Evolutionary conservation across 1,284 basidiomycete species (phyloP).

Genomic region (Fistulinella cinereoalba): DNA sequence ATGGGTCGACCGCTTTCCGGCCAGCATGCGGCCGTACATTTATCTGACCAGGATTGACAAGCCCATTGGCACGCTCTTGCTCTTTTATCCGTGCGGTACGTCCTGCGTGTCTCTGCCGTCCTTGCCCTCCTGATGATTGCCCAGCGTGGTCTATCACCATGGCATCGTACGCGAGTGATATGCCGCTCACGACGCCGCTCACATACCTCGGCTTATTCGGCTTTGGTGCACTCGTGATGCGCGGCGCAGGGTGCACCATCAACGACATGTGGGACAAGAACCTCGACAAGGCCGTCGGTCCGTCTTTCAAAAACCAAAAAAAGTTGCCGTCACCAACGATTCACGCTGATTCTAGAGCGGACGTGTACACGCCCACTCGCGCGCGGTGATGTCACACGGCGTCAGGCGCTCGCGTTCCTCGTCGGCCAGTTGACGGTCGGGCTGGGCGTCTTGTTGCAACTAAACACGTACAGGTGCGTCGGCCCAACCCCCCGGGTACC

Average conservation of each 20-base stretch:
- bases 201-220: conserved; percentile 85
- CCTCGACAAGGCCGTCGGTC: conserved; percentile 90
- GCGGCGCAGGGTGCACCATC: conserved; percentile 97
- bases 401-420: conserved; percentile 82
- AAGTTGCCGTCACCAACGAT: too few species aligned
- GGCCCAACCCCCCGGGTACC: background rate
- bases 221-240: conserved; percentile 91
- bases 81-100: conserved; percentile 92
- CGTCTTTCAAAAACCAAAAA: background rate
- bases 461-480: conserved; percentile 89
- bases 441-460: conserved; percentile 84
- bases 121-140: background rate
- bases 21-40: conserved; percentile 70
- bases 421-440: conserved; percentile 82
- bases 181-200: conserved; percentile 64
- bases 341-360: too few species aligned
- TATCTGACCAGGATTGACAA: conserved; percentile 90
- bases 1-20: conserved; percentile 70
- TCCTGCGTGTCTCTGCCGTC: conserved; percentile 10
- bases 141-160: conserved; percentile 95
- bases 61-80: conserved; percentile 88
- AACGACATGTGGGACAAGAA: conserved; percentile 98
- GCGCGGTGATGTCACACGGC: conserved; percentile 73
- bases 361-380: conserved; percentile 65
- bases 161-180: conserved; percentile 76